Conservation (phyloP, 306 rosid genomes). For the Castanea sativa region DNA sequence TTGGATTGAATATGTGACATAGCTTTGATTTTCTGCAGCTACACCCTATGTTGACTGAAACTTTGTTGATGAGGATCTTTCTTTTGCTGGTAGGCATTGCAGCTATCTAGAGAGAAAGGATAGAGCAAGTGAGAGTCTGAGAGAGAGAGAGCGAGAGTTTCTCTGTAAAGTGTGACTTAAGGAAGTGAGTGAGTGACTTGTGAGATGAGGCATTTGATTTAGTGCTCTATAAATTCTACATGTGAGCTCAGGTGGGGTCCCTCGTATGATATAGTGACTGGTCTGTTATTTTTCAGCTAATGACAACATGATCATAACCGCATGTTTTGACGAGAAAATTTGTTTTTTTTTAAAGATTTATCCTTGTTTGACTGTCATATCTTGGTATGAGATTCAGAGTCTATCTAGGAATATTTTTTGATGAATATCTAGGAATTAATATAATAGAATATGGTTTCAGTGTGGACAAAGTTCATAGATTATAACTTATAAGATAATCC, state of each 20-base stretch:
- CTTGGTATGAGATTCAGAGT: background rate
- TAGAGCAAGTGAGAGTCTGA: no score
- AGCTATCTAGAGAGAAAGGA: background rate
- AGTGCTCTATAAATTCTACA: conserved; percentile 29
- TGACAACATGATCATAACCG: conserved; percentile 31
- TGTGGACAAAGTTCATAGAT: background rate
- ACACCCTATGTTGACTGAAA: conserved; percentile 63
- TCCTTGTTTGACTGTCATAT: conserved; percentile 19
- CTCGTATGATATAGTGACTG: conserved; percentile 10
- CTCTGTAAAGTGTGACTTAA: conserved; percentile 1
- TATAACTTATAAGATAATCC: background rate
- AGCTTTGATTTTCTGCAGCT: conserved; percentile 65
- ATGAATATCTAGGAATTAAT: no score
- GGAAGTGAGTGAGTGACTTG: background rate
- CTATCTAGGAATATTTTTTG: no score
- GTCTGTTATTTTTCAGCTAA: conserved; percentile 26
- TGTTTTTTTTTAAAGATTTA: background rate
- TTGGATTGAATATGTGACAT: conserved; percentile 44
- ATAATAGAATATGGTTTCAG: background rate
- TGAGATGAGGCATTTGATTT: conserved; percentile 3
- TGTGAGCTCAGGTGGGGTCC: conserved; percentile 33
- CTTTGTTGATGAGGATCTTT: conserved; percentile 46
- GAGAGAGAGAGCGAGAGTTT: conserved; percentile 7
- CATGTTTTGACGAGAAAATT: conserved; percentile 1
- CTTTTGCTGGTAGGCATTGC: conserved; percentile 53